Evolutionary conservation across 257 asterid species (phyloP), one percentile per base, ranked within the genome.

Genomic region (Schizonepeta tenuifolia): DNA sequence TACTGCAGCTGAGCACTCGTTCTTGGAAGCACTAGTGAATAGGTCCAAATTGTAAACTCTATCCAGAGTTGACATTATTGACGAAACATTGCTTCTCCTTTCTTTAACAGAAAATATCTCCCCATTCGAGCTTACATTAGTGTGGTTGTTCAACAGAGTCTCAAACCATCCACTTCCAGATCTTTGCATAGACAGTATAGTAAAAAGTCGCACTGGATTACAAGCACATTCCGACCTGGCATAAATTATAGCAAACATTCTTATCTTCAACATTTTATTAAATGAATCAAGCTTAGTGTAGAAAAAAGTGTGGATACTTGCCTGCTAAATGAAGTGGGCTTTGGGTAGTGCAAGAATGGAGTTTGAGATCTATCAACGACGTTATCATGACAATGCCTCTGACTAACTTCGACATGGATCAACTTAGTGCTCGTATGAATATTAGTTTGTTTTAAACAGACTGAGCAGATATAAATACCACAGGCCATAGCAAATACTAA

Each of bases 101-200:
- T 79, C 88, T 76, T 80, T 87, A 47, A 61, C 82, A 20, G 91
- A 86, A 75, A 91, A 94, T 80, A 94, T 88, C 83, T 94, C 99
- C 24, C 99, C 97, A 22, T 94, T 91, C 22, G 97, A 94, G 84
- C 97, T 91, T 43, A 91, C 88, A 59, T 94, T 91, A 47, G 74
- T 74, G 75, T 94, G 99, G 82, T 91, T 91, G 81, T 91, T 94
- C 79, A 94, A 77, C 46, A 94, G 76, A 10, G 99, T 91, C 83
- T 94, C 99, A 21, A 94, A 91, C 99, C 99, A 94, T 55, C 99
- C 96, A 70, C 97, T 91, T 75, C 99, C 99, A 9, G 97, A 91
- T 84, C 99, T 87, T 84, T 94, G 99, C 96, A 89, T 86, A 0
- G 99, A 88, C 61, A 94, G 63, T 77, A 94, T 94, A 36, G 95